These are phyloP conservation scores for Calonectria pseudoreteaudii DNA, from an alignment of 2,329 filamentous ascomycete genomes.

Conservation along the genomic window DNA sequence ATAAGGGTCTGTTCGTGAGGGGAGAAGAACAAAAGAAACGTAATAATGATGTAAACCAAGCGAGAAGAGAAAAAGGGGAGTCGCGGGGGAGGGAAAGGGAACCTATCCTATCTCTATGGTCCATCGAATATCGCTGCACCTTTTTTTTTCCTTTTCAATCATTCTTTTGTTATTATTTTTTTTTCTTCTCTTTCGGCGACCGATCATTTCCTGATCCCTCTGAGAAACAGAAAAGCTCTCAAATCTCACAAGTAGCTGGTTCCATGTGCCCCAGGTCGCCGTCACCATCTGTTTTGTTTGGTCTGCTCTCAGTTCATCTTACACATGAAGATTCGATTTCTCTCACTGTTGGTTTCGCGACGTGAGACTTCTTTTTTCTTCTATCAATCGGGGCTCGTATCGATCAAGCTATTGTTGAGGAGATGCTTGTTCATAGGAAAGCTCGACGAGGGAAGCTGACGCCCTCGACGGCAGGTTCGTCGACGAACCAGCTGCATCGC, in stretches of 20 bases:
- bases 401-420: slow-evolving; percentile 20
- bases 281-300: not conserved
- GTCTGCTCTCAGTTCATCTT: not conserved
- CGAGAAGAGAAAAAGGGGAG: not conserved
- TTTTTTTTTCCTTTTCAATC: not conserved
- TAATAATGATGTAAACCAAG: not conserved
- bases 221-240: not conserved
- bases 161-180: not conserved
- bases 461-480: slow-evolving; percentile 85
- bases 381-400: slow-evolving; percentile 15
- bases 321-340: slow-evolving; percentile 3
- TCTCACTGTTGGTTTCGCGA: not conserved
- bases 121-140: slow-evolving; percentile 2
- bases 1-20: slow-evolving; percentile 27
- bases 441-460: slow-evolving; percentile 84
- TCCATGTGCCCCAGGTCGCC: slow-evolving; percentile 5
- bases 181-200: not conserved
- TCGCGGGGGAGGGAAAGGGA: not conserved
- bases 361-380: not conserved
- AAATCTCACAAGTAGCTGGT: not conserved
- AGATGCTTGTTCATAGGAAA: slow-evolving; percentile 55
- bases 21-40: slow-evolving; percentile 6
- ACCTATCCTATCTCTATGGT: slow-evolving; percentile 24
- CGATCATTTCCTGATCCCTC: not conserved
- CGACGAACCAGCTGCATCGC: slow-evolving; percentile 95